Base-by-base conservation (phyloP, 495 filamentous ascomycete species). In the Schizothecium vesticola region DNA sequence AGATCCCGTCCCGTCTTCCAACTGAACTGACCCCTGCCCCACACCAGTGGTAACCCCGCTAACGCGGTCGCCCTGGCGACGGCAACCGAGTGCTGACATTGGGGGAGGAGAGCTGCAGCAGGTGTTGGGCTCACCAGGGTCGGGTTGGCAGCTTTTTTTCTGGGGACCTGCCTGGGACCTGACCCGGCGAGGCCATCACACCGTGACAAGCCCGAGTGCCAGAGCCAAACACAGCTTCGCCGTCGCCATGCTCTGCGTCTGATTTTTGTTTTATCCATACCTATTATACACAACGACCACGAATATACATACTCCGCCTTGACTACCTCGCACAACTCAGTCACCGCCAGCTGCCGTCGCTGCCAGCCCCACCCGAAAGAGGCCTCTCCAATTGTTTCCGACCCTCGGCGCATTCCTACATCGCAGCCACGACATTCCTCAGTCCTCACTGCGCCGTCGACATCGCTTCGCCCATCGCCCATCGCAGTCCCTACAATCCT, bases 401-500 rank as follows among this genome's bases (percentile, higher is more conserved):
- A 25, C 5, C 13, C 13, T 59, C 58, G 10, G 58, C 19, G 23
- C 23, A 24, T 24, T 24, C 26, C 58, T 24, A 12, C 22, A 28
- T 25, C 22, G 36, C 31, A 6, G 22, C 57, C 57, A 59, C 65
- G 33, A 60, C 65, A 66, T 66, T 66, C 65, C 65, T 36, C 29
- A 23, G 1, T n/a, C 23, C 28, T 31, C 21, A 2, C 60, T n/a
- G 26, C 31, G 33, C 28, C 31, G 8, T 55, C 31, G 19, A 10
- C n/a, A n/a, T 21, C 19, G 16, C n/a, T 10, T 11, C 58, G 43
- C 24, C 55, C 31, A 36, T 4, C 31, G 31, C 10, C 33, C 33
- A 22, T 19, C 58, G 43, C 23, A 59, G 28, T 23, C 22, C 10
- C 56, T 22, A 29, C 16, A 51, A 57, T 24, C 51, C 28, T 69